These are phyloP conservation scores for Herpotrichia juniperi DNA, from an alignment of 2,329 filamentous ascomycete species.

Conservation along the genomic window DNA sequence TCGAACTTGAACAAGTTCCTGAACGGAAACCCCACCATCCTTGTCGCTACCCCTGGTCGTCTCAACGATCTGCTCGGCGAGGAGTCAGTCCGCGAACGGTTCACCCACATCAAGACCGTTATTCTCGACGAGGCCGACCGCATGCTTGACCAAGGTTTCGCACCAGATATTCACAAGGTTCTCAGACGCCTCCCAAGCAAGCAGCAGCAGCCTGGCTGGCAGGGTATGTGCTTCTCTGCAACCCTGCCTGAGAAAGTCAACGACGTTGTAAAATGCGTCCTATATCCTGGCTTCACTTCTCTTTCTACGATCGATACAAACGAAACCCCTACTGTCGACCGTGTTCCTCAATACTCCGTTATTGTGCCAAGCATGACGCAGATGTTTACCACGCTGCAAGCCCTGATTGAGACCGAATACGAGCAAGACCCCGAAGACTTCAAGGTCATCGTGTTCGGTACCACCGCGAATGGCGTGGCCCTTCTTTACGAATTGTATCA, in stretches of 20 bases:
- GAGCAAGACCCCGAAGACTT: conserved; percentile 45
- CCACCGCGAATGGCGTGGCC: conserved; percentile 54
- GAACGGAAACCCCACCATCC: conserved; percentile 47
- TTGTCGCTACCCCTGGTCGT: conserved; percentile 57
- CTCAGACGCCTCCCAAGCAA: conserved; percentile 59
- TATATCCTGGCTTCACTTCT: conserved; percentile 49
- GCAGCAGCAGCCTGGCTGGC: conserved; percentile 52
- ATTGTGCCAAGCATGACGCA: conserved; percentile 51
- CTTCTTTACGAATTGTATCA: conserved; percentile 50
- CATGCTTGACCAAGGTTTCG: conserved; percentile 60
- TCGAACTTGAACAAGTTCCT: conserved; percentile 41
- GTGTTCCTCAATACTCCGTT: conserved; percentile 57
- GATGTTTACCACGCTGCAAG: conserved; percentile 53
- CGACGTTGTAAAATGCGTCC: conserved; percentile 52
- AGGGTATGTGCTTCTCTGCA: conserved; percentile 58
- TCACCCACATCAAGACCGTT: conserved; percentile 53
- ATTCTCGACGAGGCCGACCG: conserved; percentile 53
- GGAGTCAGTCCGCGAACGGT: conserved; percentile 52
- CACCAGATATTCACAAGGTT: conserved; percentile 59
- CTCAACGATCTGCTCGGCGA: conserved; percentile 54
- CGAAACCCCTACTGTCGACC: conserved; percentile 54
- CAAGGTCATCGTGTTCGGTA: conserved; percentile 56
- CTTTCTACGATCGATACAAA: conserved; percentile 53
- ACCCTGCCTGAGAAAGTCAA: conserved; percentile 53
- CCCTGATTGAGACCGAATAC: conserved; percentile 54